phyloP scores from a whole-genome alignment of 2,329 filamentous ascomycete species.

The Colletotrichum higginsianum region DNA sequence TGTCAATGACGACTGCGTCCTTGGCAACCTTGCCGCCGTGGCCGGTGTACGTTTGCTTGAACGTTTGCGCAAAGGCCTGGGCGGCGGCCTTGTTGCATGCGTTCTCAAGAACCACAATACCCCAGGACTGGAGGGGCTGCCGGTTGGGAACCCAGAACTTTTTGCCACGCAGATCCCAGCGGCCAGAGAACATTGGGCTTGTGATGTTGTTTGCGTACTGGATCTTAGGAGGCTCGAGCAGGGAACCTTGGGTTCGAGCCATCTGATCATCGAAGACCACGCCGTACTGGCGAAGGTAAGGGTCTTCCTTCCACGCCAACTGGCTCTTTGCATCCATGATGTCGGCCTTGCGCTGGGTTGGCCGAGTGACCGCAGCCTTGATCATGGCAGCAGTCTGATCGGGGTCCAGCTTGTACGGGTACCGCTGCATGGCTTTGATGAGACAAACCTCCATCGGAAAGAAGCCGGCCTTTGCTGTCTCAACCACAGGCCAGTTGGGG shows the following conservation, averaged over 20 bases:
- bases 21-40: constrained; percentile 62
- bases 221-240: constrained; percentile 81
- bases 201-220: constrained; percentile 72
- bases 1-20: constrained; percentile 52
- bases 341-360: constrained; percentile 74
- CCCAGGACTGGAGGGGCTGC: constrained; percentile 79
- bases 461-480: constrained; percentile 66
- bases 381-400: constrained; percentile 88
- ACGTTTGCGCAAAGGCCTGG: constrained; percentile 67
- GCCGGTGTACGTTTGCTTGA: constrained; percentile 61
- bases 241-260: constrained; percentile 76
- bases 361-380: constrained; percentile 88
- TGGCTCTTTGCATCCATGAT: constrained; percentile 79
- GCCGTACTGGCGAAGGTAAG: constrained; percentile 80
- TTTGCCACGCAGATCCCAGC: constrained; percentile 90
- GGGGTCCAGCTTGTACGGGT: constrained; percentile 73
- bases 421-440: constrained; percentile 70
- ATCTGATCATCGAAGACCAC: constrained; percentile 77
- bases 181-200: constrained; percentile 77
- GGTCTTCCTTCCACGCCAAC: constrained; percentile 78
- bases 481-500: constrained; percentile 69
- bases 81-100: constrained; percentile 69
- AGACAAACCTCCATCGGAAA: constrained; percentile 76
- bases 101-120: constrained; percentile 76
- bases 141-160: constrained; percentile 79